Base-by-base conservation (phyloP, 768 basidiomycete genomes). In the Chalciporus piperatus region DNA sequence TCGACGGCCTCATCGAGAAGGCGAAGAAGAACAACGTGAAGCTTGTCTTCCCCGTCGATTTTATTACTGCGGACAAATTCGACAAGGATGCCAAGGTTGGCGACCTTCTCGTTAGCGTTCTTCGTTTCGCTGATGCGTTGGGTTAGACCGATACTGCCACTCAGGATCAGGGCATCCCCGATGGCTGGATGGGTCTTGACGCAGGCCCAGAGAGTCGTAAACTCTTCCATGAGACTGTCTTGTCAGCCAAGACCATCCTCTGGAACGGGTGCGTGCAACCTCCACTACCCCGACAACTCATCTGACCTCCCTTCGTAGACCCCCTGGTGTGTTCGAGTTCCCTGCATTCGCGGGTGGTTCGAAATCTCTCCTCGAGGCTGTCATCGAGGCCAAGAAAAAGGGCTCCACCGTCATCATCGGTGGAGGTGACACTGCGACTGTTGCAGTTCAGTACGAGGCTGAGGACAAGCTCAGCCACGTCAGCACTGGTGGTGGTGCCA, bases 321-420 rank as follows among this genome's bases (percentile, higher is more conserved):
- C 97, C 38, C 88, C 95, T 32, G 96, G 96, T 60, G 96, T 99
- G 35, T 99, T 99, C 70, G 96, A 99, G 71, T 96, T 97, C 78
- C 83, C 90, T 35, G 83, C 83, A 17, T 99, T 99, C 63, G 87
- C 94, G 0, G 76, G 74, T 32, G 95, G 95, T 38, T 97, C 95
- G 5, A 81, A 83, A 65, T 71, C 84, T 11, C 83, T 97, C 39
- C 84, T 98, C 22, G 83, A 92, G 44, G 92, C 90, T 27, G 84
- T 82, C 62, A 81, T 96, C 62, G 85, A 92, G 62, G 95, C 95
- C 23, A 92, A 92, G 45, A 69, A 84, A 66, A 82, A 84, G 20
- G 95, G 95, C 22, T 77, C 92, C 10, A 89, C 86, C 7, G 96
- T 99, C 56, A 98, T 99, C 61, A 87, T 98, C 50, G 96, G 96